Evolutionary conservation across 2,329 filamentous ascomycete species (phyloP).

Genomic region (Phialophora expanda): DNA sequence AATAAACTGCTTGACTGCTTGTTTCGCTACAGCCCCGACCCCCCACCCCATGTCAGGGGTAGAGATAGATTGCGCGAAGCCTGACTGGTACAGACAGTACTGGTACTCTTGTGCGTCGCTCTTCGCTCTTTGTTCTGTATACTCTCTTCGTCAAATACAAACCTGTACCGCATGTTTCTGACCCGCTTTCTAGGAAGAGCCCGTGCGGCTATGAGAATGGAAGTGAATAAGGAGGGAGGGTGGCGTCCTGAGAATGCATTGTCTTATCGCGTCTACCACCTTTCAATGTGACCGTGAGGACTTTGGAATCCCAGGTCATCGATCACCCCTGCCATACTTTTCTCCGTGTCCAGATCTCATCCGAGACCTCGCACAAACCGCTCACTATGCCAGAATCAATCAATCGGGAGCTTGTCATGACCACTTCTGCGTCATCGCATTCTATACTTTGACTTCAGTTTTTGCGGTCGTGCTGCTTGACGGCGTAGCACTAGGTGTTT

Average conservation of each 20-base stretch:
- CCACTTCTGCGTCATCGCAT: neutral
- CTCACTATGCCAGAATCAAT: neutral
- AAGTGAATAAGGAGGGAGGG: neutral
- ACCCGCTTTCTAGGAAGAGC: neutral
- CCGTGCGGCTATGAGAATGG: too few relatives aligned
- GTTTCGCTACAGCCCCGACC: too few relatives aligned
- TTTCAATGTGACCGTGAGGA: neutral
- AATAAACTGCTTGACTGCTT: too few relatives aligned
- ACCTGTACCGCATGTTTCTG: neutral
- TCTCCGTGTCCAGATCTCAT: neutral
- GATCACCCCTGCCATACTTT: neutral
- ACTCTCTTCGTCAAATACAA: neutral
- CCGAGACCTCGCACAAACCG: neutral
- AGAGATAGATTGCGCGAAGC: too few relatives aligned
- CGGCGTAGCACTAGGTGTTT: neutral
- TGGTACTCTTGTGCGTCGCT: too few relatives aligned
- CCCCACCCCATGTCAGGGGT: too few relatives aligned
- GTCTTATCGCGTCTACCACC: neutral
- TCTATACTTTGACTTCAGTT: slow-evolving; percentile 8
- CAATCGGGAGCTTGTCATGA: neutral
- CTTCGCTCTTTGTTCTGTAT: neutral
- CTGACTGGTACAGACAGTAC: too few relatives aligned
- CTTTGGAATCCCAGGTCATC: neutral
- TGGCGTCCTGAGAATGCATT: neutral
- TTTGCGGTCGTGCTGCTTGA: slow-evolving; percentile 4